phyloP scores from a whole-genome alignment of 2,329 filamentous ascomycete species.

The Paecilomyces fulvus region DNA sequence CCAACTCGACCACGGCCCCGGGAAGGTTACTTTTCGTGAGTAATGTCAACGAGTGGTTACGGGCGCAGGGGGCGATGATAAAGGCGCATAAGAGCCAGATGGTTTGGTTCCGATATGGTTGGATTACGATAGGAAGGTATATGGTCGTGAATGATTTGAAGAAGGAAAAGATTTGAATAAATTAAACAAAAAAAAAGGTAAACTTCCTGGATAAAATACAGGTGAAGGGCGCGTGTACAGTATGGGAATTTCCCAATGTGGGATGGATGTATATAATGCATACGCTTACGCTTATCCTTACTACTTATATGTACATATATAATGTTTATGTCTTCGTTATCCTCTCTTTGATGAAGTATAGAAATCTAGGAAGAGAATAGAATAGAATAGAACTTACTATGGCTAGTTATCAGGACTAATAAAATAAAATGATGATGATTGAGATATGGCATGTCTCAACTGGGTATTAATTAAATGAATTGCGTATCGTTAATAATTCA shows the following conservation, averaged over 20 bases:
- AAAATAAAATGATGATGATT: too few relatives aligned
- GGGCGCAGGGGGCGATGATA: conserved; percentile 80
- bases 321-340: background rate
- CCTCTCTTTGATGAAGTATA: background rate
- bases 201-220: background rate
- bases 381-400: too few relatives aligned
- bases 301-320: background rate
- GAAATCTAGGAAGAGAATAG: background rate
- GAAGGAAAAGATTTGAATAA: conserved; percentile 41
- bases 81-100: conserved; percentile 89
- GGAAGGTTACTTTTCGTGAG: conserved; percentile 62
- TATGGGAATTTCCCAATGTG: too few relatives aligned
- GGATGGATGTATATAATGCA: too few relatives aligned
- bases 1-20: conserved; percentile 33
- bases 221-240: too few relatives aligned
- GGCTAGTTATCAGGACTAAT: too few relatives aligned
- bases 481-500: background rate
- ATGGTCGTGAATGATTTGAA: conserved; percentile 90
- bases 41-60: conserved; percentile 53
- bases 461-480: background rate
- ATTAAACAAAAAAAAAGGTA: background rate
- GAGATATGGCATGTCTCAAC: too few relatives aligned
- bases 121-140: conserved; percentile 84
- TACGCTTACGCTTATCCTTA: background rate
- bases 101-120: conserved; percentile 96